phyloP scores from a whole-genome alignment of 495 filamentous ascomycete species.

The Penicillium chermesinum region DNA sequence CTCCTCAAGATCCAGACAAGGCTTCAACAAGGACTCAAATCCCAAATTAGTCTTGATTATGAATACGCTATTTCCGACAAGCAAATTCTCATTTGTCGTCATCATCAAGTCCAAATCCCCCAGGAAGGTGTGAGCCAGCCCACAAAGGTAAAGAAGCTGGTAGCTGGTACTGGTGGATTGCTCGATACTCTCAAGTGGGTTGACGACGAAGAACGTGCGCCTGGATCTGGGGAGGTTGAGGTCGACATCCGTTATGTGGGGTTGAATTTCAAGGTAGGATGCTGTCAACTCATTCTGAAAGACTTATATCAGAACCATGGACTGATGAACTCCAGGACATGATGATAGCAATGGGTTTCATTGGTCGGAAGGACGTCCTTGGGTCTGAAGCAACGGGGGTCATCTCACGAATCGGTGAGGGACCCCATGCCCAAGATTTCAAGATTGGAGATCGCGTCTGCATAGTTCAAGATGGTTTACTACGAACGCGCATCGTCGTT shows the following conservation, averaged over 20 bases:
- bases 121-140: background rate
- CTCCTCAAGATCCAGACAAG: no score
- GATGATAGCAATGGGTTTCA: conserved; percentile 31
- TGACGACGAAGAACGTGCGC: conserved; percentile 17
- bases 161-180: background rate
- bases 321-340: conserved; percentile 25
- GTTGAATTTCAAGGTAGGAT: conserved; percentile 32
- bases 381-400: conserved; percentile 41
- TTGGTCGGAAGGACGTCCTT: conserved; percentile 27
- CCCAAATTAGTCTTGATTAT: no score
- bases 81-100: no score
- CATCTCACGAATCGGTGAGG: conserved; percentile 27
- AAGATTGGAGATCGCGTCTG: conserved; percentile 41
- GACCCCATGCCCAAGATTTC: conserved; percentile 18
- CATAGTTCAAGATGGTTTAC: conserved; percentile 26
- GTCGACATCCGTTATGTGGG: conserved; percentile 23
- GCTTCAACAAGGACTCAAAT: no score
- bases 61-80: no score
- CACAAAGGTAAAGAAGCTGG: background rate
- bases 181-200: conserved; percentile 21
- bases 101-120: background rate
- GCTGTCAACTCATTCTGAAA: background rate
- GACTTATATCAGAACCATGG: background rate
- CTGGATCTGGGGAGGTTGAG: conserved; percentile 22
- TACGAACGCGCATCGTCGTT: conserved; percentile 18